These are phyloP conservation scores for Cyclospora cayetanensis DNA, from an alignment of 169 alveolate genomes.

Conservation along the genomic window DNA sequence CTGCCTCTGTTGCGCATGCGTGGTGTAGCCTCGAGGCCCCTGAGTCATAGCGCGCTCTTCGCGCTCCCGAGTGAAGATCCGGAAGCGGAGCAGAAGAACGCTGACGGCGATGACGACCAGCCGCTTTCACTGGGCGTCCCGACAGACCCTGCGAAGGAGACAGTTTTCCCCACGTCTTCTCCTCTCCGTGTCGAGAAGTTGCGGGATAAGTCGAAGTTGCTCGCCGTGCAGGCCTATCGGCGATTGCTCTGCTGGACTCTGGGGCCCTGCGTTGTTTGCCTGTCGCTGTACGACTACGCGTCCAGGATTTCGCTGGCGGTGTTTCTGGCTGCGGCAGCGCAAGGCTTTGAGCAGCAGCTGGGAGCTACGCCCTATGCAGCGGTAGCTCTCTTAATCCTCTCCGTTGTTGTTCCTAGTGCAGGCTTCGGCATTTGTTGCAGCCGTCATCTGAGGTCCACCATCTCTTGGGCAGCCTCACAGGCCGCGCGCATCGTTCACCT, in stretches of 20 bases:
- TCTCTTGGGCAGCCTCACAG: slow-evolving; percentile 31
- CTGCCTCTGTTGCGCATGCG: too few species aligned
- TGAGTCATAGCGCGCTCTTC: too few species aligned
- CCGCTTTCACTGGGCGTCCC: too few species aligned
- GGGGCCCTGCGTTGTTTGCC: not conserved
- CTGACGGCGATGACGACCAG: too few species aligned
- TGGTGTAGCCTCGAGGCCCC: too few species aligned
- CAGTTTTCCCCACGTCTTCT: too few species aligned
- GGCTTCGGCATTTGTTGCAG: slow-evolving; percentile 53
- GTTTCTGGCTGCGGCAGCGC: slow-evolving; percentile 19
- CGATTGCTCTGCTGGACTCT: not conserved
- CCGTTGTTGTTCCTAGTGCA: slow-evolving; percentile 1
- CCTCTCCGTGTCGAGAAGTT: too few species aligned
- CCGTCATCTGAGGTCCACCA: not conserved
- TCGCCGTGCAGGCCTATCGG: too few species aligned
- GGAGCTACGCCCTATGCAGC: slow-evolving; percentile 1
- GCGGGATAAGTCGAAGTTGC: too few species aligned
- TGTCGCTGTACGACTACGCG: slow-evolving; percentile 27
- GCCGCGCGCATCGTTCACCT: slow-evolving; percentile 2
- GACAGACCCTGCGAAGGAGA: too few species aligned
- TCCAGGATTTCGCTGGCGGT: slow-evolving; percentile 43
- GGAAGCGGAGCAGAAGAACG: too few species aligned
- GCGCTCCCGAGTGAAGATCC: too few species aligned
- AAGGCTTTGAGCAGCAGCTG: not conserved
- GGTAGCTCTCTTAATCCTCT: not conserved